Base-by-base conservation (phyloP, 768 basidiomycete genomes). In the Lanmaoa pseudosensibilis region DNA sequence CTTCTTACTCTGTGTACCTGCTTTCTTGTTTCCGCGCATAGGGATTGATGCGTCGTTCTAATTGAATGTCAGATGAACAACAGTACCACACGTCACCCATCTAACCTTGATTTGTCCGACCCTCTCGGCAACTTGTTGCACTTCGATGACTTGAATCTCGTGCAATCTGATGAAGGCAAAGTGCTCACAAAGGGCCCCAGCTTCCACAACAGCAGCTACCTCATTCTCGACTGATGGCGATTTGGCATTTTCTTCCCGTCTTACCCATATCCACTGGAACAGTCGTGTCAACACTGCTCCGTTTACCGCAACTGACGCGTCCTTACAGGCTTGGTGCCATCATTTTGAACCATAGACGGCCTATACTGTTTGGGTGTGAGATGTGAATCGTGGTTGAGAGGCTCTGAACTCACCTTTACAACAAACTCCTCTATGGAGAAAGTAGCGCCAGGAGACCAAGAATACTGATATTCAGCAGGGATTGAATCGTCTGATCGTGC, bases 321-420 rank as follows among this genome's bases (percentile, higher is more conserved):
- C 58, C 83, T 66, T 54, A 89, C 88, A 41, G 87, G 87, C 69
- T 88, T 90, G 0, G 77, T 85, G 5, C 88, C 88, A 55, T 90
- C 86, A 65, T 90, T 82, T 61, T 87, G 83, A 11, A 89, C 84
- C 87, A 90, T 86, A 18, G 87, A 89, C 1, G 89, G 88, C 50
- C 78, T 86, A 60, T 83, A 88, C 87, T 90, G 58, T n/a, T 38
- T 11, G 18, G 10, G 30, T 19, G 54, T 60, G 32, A 56, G 56
- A 36, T 8, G 33, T 11, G 23, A 52, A 38, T 9, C 8, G 2
- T 43, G 43, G 40, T 32, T 33, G 13, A 23, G 52, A 18, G 21
- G 15, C 8, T 25, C 15, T 33, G 10, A 54, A 80, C 43, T 15
- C 43, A 66, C 86, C 73, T 88, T 86, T 37, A 67, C 68, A 50